A percentile compares a stretch with the other conserved stretches of the same genome.
Conservation (phyloP, 805 yeast species). For the Maudiozyma bulderi region DNA sequence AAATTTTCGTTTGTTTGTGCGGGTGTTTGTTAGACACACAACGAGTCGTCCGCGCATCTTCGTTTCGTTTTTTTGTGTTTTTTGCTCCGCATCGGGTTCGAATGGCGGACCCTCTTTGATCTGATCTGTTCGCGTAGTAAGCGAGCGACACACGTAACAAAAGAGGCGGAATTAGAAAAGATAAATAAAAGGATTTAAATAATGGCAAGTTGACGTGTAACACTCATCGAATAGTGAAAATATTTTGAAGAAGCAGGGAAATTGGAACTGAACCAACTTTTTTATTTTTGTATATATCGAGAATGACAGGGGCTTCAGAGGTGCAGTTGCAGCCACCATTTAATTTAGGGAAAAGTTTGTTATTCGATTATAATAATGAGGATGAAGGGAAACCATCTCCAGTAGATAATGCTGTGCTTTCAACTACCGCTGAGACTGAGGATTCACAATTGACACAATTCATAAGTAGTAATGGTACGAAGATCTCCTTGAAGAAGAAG, state of each 20-base stretch:
- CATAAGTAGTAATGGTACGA: background rate
- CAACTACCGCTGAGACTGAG: background rate
- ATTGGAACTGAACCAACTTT: too few relatives aligned
- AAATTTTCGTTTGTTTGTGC: too few relatives aligned
- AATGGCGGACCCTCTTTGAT: background rate
- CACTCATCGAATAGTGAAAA: too few relatives aligned
- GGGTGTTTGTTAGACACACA: background rate
- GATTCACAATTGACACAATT: background rate
- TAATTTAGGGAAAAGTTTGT: slow-evolving; percentile 4
- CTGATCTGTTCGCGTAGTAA: background rate
- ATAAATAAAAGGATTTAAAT: background rate
- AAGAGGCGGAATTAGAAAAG: background rate
- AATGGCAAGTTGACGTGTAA: too few relatives aligned
- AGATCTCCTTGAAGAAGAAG: background rate
- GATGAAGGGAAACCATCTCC: background rate
- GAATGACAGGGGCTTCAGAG: background rate
- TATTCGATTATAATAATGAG: slow-evolving; percentile 6
- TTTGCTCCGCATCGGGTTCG: background rate
- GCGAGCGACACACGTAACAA: background rate
- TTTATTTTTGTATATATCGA: too few relatives aligned
- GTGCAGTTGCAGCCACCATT: background rate
- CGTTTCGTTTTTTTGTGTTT: background rate
- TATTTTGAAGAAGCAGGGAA: too few relatives aligned
- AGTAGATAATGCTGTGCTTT: background rate
- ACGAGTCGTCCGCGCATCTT: background rate